Conservation (phyloP, 169 alveolate species). For the Amoebophrya sp. region DNA sequence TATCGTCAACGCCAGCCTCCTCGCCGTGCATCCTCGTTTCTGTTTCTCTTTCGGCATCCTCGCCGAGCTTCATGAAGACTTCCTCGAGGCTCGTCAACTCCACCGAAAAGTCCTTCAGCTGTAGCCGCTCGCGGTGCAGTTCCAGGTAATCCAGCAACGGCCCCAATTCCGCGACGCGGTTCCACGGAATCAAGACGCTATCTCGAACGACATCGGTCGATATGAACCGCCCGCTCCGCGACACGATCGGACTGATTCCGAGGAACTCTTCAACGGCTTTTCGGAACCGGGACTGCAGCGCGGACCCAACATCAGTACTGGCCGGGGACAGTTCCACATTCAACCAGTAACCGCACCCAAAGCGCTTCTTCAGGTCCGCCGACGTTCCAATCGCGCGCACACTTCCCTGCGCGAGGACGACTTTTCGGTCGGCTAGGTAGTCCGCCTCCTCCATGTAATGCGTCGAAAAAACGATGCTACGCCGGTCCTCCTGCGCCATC, state of each 20-base stretch:
- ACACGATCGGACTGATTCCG: too few species aligned
- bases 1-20: too few species aligned
- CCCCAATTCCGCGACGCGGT: not conserved
- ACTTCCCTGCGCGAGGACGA: slow-evolving; percentile 32
- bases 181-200: not conserved
- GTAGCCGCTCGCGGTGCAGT: not conserved
- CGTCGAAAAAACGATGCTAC: slow-evolving; percentile 51
- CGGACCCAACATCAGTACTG: too few species aligned
- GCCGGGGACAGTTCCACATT: not conserved
- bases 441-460: slow-evolving; percentile 84
- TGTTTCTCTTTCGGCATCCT: too few species aligned
- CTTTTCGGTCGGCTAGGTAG: slow-evolving; percentile 63
- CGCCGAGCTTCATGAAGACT: not conserved
- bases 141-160: not conserved
- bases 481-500: not conserved
- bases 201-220: not conserved
- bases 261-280: too few species aligned
- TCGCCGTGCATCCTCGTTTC: too few species aligned
- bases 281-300: too few species aligned
- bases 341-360: slow-evolving; percentile 38
- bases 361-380: not conserved
- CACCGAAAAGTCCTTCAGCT: not conserved
- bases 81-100: not conserved
- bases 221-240: too few species aligned
- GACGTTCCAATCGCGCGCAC: slow-evolving; percentile 5